Evolutionary conservation across 176 grass and related monocot genomes (phyloP).

Genomic region (Aegilops bicornis): DNA sequence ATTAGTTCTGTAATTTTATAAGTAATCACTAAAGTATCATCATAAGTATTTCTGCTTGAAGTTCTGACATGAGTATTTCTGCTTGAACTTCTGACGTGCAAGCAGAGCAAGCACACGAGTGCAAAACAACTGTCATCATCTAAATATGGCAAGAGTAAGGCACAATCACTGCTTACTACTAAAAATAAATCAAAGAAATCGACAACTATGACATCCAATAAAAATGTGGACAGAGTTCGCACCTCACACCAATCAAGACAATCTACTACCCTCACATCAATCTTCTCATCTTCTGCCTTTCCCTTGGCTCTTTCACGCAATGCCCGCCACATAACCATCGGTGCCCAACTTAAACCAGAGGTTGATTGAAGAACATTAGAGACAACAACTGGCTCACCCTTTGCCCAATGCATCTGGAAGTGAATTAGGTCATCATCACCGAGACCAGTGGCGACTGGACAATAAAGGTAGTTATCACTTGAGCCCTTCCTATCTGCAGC

Average conservation of each 20-base stretch:
- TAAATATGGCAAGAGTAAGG: not conserved
- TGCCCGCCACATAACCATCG: conserved; percentile 90
- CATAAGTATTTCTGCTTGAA: not conserved
- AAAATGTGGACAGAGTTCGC: conserved; percentile 8
- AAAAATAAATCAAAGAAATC: not conserved
- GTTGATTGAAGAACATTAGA: conserved; percentile 60
- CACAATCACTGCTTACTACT: not conserved
- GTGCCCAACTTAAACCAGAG: conserved; percentile 86
- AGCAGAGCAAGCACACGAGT: not conserved
- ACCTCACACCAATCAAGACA: conserved; percentile 93
- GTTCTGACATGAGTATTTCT: not conserved
- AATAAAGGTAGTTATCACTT: conserved; percentile 76
- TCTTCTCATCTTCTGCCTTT: conserved; percentile 36
- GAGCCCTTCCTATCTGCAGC: conserved; percentile 61
- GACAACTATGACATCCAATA: not conserved
- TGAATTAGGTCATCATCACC: conserved; percentile 54
- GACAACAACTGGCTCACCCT: conserved; percentile 84
- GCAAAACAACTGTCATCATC: not conserved
- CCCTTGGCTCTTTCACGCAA: conserved; percentile 55
- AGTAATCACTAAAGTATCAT: not conserved
- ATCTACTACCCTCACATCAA: conserved; percentile 59
- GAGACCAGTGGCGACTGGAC: conserved; percentile 47
- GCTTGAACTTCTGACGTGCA: not conserved
- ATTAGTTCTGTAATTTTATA: not conserved
- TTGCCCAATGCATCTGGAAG: conserved; percentile 86